Evolutionary conservation across 1,284 basidiomycete genomes (phyloP).

Genomic region (Malassezia obtusa): DNA sequence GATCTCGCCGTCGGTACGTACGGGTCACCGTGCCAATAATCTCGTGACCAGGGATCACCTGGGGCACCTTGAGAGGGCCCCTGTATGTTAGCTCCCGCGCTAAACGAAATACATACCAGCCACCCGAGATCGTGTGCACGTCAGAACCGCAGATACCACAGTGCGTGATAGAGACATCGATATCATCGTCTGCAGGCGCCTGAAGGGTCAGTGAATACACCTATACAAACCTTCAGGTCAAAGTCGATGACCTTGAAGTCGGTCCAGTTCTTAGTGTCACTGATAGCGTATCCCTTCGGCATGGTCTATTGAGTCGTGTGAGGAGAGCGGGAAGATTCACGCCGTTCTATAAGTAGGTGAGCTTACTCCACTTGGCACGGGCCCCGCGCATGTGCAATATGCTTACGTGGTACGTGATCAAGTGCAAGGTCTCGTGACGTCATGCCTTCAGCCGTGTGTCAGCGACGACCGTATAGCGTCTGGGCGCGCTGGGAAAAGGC

Average conservation of each 20-base stretch:
- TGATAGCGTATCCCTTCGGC: constrained; percentile 42
- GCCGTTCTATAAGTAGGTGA: not conserved
- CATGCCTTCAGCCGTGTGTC: not conserved
- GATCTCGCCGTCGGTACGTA: not conserved
- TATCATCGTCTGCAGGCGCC: constrained; percentile 34
- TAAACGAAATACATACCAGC: constrained; percentile 19
- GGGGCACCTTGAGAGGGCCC: constrained; percentile 37
- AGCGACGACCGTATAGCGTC: constrained; percentile 6
- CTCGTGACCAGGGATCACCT: constrained; percentile 55
- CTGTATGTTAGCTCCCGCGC: not conserved
- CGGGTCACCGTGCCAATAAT: constrained; percentile 57
- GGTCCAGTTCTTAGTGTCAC: constrained; percentile 43
- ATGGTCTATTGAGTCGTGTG: constrained; percentile 7
- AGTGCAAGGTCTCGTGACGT: not conserved
- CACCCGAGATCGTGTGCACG: constrained; percentile 37
- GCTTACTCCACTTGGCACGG: not conserved
- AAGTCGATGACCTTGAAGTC: constrained; percentile 46
- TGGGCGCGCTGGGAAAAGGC: constrained; percentile 76
- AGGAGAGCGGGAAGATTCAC: not conserved
- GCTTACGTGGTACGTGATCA: not conserved
- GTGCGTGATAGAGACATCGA: constrained; percentile 39
- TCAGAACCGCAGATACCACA: constrained; percentile 39
- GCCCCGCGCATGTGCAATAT: not conserved
- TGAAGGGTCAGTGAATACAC: not conserved
- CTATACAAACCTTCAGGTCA: constrained; percentile 32